phyloP scores from a whole-genome alignment of 2,329 filamentous ascomycete genomes.

The Fusarium sp. region DNA sequence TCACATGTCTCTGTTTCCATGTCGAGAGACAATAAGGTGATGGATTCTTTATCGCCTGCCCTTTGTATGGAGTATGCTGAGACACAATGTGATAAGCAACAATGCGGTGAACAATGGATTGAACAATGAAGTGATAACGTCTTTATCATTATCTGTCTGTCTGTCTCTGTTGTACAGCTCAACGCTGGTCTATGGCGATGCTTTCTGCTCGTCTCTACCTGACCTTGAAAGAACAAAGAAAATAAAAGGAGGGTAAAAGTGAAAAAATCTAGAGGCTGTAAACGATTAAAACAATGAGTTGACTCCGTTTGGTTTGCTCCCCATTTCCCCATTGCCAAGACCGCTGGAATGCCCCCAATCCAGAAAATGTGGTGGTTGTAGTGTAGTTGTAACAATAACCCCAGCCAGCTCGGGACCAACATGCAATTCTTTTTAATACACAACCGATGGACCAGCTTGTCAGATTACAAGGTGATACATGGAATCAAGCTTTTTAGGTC shows the following conservation, averaged over 20 bases:
- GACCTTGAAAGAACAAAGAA: background rate
- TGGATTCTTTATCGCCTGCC: background rate
- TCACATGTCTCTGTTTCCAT: background rate
- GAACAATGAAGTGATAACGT: background rate
- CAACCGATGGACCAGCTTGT: background rate
- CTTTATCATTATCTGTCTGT: conserved; percentile 7
- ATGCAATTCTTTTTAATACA: conserved; percentile 2
- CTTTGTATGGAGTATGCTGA: background rate
- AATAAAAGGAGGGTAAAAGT: background rate
- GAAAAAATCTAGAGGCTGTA: conserved; percentile 22
- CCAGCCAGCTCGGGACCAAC: conserved; percentile 24
- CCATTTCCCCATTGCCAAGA: conserved; percentile 3
- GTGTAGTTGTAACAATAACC: conserved; percentile 15
- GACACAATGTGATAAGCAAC: background rate
- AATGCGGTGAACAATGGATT: too few species aligned
- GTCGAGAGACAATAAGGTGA: background rate
- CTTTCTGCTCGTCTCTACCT: background rate
- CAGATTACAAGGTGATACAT: background rate
- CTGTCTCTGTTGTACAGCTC: conserved; percentile 9
- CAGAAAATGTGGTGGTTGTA: conserved; percentile 6
- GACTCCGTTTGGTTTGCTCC: conserved; percentile 2
- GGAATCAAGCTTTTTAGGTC: background rate
- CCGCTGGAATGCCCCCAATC: conserved; percentile 1
- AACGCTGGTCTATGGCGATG: background rate
- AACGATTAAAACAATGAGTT: background rate